Evolutionary conservation across 768 basidiomycete species (phyloP), one percentile per base, ranked within the genome.

Genomic region (Phallus indusiatus): DNA sequence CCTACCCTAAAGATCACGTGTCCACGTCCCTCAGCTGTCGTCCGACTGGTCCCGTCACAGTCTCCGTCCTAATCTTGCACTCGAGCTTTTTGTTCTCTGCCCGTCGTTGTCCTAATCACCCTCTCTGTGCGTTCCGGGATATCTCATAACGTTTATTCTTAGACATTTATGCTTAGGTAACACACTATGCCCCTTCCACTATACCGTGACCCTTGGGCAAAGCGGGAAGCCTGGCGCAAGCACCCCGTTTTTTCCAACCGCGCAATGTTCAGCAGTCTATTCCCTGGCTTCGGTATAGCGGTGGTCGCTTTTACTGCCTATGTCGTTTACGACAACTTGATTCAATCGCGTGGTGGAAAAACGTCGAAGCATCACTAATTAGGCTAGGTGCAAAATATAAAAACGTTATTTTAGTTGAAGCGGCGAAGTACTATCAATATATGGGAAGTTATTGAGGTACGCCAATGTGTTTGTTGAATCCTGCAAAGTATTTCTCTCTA

Each of bases 261-360:
- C 47, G 80, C 81, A 65, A 94, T 94, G 90, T 86, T 97, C 76
- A 77, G 86, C 66, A 92, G 82, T 75, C 70, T 95, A 64, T 94
- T 97, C 72, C 95, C 95, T 35, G 95, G 95, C 42, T 89, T 98
- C 67, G 94, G 94, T 51, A 91, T 92, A 59, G 95, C 90, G 36
- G 79, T 92, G 53, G 90, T 86, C 55, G 90, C 93, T 1, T 98
- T 98, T 76, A 86, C 90, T 34, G 85, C 82, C 59, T 98, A 97
- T 67, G 92, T 97, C 34, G 72, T 90, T 35, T 88, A 78, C 28
- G 94, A 96, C 72, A 92, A 91, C 68, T 59, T 87, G 33, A 78
- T 79, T 64, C 66, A 73, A 53, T 80, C 49, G 35, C 35, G 24
- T 21, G 46, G 53, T 36, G 24, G 17, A 47, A 24, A n/a, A 16